Evolutionary conservation across 768 basidiomycete genomes (phyloP).

Genomic region (Boletus pseudopeckii): DNA sequence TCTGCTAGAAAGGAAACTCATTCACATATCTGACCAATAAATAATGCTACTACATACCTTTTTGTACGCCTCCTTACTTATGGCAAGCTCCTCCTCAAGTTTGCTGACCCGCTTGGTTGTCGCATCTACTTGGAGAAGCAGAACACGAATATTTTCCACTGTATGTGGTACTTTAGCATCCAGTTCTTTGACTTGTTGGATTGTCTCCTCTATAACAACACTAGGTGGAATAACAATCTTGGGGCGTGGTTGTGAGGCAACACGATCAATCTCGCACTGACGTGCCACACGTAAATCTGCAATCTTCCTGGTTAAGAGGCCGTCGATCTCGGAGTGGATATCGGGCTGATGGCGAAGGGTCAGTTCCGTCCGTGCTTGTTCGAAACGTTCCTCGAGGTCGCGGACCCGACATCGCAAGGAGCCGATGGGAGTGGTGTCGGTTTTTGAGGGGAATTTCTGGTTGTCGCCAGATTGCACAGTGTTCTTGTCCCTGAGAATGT

Average conservation of each 20-base stretch:
- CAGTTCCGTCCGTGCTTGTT: conserved; percentile 30
- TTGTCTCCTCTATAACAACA: conserved; percentile 20
- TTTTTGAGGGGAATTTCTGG: background rate
- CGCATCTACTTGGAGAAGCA: conserved; percentile 25
- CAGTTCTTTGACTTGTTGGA: conserved; percentile 16
- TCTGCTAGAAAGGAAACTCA: conserved; percentile 14
- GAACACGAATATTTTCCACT: conserved; percentile 24
- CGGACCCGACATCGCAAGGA: conserved; percentile 17
- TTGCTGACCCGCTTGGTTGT: conserved; percentile 17
- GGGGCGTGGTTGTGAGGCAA: conserved; percentile 11
- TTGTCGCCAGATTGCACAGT: background rate
- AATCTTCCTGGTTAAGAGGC: conserved; percentile 18
- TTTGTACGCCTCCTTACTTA: conserved; percentile 11
- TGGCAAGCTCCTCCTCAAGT: conserved; percentile 22
- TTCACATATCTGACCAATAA: background rate
- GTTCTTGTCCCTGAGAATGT: conserved; percentile 15
- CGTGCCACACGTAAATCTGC: conserved; percentile 21
- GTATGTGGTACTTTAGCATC: conserved; percentile 22
- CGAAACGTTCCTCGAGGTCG: conserved; percentile 28
- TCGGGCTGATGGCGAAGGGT: conserved; percentile 25
- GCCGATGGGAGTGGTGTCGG: background rate
- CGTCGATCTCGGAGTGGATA: conserved; percentile 17
- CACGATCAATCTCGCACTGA: conserved; percentile 16
- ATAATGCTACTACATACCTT: conserved; percentile 13
- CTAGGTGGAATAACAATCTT: conserved; percentile 21